Base-by-base conservation (phyloP, 768 basidiomycete species). In the Hypholoma sublateritium region DNA sequence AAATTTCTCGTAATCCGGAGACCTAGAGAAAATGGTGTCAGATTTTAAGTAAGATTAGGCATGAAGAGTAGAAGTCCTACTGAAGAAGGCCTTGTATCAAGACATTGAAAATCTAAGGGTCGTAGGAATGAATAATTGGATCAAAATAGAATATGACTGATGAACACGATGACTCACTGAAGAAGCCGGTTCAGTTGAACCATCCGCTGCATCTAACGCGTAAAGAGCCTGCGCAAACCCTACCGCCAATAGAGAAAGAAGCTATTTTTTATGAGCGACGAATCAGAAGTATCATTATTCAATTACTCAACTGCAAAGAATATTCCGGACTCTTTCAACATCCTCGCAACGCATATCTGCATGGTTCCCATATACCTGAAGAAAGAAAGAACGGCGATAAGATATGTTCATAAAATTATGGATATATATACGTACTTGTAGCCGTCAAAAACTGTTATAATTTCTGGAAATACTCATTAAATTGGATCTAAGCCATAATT, bases 341-440 rank as follows among this genome's bases (percentile, higher is more conserved):
- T 98, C 12, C 93, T 81, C 17, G 91, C 86, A 1, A 96, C 86
- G 59, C 95, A 95, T 25, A 98, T 93, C 68, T 96, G 93, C 87
- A 97, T 87, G 0, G 89, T 94, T 7, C 95, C 95, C 45, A 98
- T 85, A 63, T 91, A 91, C 65, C 88, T 90, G 50, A 8, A 34
- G 46, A 49, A 17, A 9, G 47, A 57, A 51, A 46, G 36, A 36
- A 28, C 47, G 50, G 35, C 41, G 11, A 57, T 34, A 19, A 45
- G 17, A 43, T 39, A 37, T 0, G 35, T n/a, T 25, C 50, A 37
- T 22, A n/a, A 50, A 34, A 13, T 53, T n/a, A 32, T 44, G 35
- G 11, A 36, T 16, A 49, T 32, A 24, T 45, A 17, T n/a, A 56
- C 82, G 62, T 60, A 91, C 85, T 93, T 89, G 71, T 80, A 87